phyloP scores from a whole-genome alignment of 1,284 basidiomycete species.

The Malassezia arunalokei region DNA sequence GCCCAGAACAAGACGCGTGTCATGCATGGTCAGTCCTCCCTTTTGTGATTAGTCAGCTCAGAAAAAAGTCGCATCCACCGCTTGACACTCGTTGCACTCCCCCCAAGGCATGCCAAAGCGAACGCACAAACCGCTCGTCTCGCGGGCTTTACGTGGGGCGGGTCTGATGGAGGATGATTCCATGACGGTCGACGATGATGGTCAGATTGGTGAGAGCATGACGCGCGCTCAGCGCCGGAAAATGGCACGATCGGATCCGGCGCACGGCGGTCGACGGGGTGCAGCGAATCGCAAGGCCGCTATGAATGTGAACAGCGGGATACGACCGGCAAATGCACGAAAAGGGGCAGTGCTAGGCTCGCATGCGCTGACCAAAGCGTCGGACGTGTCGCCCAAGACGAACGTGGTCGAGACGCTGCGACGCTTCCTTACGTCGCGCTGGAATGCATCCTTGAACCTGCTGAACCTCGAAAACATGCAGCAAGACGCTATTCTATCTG shows the following conservation, averaged over 20 bases:
- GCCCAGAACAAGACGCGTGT: background rate
- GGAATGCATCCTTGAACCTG: slow-evolving; percentile 49
- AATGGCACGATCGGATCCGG: slow-evolving; percentile 5
- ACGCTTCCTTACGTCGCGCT: slow-evolving; percentile 21
- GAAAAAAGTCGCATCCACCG: too few species aligned
- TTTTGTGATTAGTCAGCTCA: too few species aligned
- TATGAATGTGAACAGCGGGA: slow-evolving; percentile 10
- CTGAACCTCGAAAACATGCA: slow-evolving; percentile 61
- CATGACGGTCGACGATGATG: slow-evolving; percentile 14
- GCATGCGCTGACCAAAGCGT: background rate
- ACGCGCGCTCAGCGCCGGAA: slow-evolving; percentile 10
- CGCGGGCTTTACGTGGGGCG: slow-evolving; percentile 10
- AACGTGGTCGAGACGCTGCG: slow-evolving; percentile 51
- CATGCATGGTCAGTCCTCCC: too few species aligned
- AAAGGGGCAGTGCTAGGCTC: background rate
- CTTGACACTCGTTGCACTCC: too few species aligned
- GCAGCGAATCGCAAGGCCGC: background rate
- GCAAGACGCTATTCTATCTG: slow-evolving; percentile 60
- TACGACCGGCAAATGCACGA: slow-evolving; percentile 11
- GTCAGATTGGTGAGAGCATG: background rate
- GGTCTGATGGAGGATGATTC: slow-evolving; percentile 7
- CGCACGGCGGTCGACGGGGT: background rate
- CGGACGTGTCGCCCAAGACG: slow-evolving; percentile 11
- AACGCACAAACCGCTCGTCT: slow-evolving; percentile 8
- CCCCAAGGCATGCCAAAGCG: slow-evolving; percentile 12